Conservation (phyloP, 2,329 filamentous ascomycete species). For the Metarhizium rileyi region DNA sequence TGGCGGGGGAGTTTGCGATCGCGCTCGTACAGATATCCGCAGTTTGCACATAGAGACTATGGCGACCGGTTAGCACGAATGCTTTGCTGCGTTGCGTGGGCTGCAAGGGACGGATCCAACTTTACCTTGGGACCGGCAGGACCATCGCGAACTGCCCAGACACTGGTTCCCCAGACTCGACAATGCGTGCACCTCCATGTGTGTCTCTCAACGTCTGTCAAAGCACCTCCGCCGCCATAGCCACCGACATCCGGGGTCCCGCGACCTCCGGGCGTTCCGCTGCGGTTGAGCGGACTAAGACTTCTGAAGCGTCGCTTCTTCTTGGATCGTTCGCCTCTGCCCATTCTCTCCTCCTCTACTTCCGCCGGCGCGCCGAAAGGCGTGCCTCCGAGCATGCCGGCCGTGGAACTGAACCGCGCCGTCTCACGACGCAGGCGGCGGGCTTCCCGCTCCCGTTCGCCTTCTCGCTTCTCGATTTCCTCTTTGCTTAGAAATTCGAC, state of each 20-base stretch:
- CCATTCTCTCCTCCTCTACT: slow-evolving; percentile 72
- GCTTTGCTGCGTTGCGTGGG: no score
- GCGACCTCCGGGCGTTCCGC: slow-evolving; percentile 54
- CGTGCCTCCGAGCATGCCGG: slow-evolving; percentile 69
- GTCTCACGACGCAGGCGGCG: slow-evolving; percentile 81
- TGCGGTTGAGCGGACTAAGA: slow-evolving; percentile 65
- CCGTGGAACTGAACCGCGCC: slow-evolving; percentile 79
- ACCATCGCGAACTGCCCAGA: slow-evolving; percentile 92
- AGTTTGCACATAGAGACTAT: slow-evolving; percentile 86
- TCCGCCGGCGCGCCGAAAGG: slow-evolving; percentile 49
- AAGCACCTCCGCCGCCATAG: slow-evolving; percentile 58
- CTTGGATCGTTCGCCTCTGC: slow-evolving; percentile 84
- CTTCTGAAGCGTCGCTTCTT: slow-evolving; percentile 91
- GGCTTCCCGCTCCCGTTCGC: slow-evolving; percentile 85
- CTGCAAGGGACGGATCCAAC: slow-evolving; percentile 21
- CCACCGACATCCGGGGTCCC: slow-evolving; percentile 75
- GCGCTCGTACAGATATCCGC: slow-evolving; percentile 79
- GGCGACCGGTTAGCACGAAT: slow-evolving; percentile 8
- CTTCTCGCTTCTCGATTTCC: slow-evolving; percentile 94
- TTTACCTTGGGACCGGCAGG: slow-evolving; percentile 73
- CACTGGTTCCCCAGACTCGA: slow-evolving; percentile 74
- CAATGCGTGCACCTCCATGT: slow-evolving; percentile 88
- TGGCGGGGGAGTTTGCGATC: slow-evolving; percentile 65
- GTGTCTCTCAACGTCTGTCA: slow-evolving; percentile 68
- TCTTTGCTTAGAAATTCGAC: slow-evolving; percentile 79